A percentile compares a stretch with the other conserved stretches of the same genome.
Evolutionary conservation across 306 rosid genomes (phyloP).

Genomic region (Trichosanthes truncata): DNA sequence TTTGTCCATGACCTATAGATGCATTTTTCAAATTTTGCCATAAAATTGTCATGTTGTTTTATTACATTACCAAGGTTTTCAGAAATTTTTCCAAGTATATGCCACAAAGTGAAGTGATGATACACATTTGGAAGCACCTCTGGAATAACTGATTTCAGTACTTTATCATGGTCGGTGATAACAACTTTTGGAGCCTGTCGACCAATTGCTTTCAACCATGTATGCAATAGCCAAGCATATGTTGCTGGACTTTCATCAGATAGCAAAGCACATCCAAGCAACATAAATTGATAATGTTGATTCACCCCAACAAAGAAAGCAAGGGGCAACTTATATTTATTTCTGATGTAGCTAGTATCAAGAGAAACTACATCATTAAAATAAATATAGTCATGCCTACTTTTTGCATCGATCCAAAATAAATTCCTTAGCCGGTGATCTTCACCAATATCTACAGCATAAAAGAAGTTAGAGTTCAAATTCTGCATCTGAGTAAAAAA

Average conservation of each 20-base stretch:
- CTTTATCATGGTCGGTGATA: slow-evolving; percentile 73
- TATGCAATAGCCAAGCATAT: slow-evolving; percentile 64
- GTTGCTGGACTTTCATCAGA: slow-evolving; percentile 75
- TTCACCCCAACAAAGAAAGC: slow-evolving; percentile 89
- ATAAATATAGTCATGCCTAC: slow-evolving; percentile 78
- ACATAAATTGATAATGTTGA: slow-evolving; percentile 83
- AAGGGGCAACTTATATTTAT: slow-evolving; percentile 93
- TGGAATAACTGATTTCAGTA: slow-evolving; percentile 55
- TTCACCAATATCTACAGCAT: slow-evolving; percentile 79
- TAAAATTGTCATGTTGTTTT: slow-evolving; percentile 60
- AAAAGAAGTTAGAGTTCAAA: slow-evolving; percentile 75
- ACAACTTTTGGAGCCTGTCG: slow-evolving; percentile 81
- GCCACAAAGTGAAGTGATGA: slow-evolving; percentile 77
- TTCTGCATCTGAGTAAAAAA: slow-evolving; percentile 75
- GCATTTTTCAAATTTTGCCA: slow-evolving; percentile 82
- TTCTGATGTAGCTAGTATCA: slow-evolving; percentile 76
- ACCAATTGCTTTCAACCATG: slow-evolving; percentile 88
- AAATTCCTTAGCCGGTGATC: slow-evolving; percentile 75
- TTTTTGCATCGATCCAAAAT: slow-evolving; percentile 93
- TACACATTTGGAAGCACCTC: slow-evolving; percentile 59
- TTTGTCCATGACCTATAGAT: slow-evolving; percentile 63
- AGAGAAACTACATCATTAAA: slow-evolving; percentile 81
- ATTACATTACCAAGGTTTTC: slow-evolving; percentile 72
- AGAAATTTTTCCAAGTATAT: slow-evolving; percentile 71
- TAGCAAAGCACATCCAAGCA: slow-evolving; percentile 92